Conservation (phyloP, 208 protist genomes). For the Angomonas deanei region DNA sequence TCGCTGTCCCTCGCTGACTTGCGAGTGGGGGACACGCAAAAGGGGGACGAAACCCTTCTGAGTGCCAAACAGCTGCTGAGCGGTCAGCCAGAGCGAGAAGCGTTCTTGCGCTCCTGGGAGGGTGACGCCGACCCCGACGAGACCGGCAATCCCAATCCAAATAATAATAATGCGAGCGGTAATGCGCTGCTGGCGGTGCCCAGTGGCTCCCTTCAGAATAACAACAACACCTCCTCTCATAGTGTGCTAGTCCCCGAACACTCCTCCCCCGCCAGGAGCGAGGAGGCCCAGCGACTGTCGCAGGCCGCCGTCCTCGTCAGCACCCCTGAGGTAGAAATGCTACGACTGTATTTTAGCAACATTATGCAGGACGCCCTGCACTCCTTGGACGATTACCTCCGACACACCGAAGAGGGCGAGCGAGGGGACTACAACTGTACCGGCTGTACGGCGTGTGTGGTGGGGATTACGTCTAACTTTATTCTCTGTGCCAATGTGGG, state of each 20-base stretch:
- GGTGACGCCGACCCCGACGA: neutral
- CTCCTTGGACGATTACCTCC: slow-evolving; percentile 48
- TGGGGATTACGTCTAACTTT: slow-evolving; percentile 64
- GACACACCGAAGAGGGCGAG: slow-evolving; percentile 31
- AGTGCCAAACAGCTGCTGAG: too few species aligned
- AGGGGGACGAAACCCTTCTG: neutral
- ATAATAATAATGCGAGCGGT: too few species aligned
- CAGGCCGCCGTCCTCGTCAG: slow-evolving; percentile 10
- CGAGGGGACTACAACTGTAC: slow-evolving; percentile 66
- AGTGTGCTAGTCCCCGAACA: neutral
- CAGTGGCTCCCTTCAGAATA: neutral
- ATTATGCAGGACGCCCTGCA: slow-evolving; percentile 76
- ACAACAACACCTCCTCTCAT: neutral
- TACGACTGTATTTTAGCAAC: slow-evolving; percentile 52
- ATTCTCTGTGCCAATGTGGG: slow-evolving; percentile 80
- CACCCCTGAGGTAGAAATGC: slow-evolving; percentile 55
- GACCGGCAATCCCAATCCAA: too few species aligned
- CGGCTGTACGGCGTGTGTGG: slow-evolving; percentile 78
- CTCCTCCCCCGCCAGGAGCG: neutral
- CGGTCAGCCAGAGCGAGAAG: neutral
- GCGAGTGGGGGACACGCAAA: neutral
- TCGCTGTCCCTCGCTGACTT: neutral
- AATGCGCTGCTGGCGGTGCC: neutral
- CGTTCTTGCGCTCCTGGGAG: neutral
- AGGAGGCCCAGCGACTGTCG: neutral